Percentiles rank a stretch among this genome's conserved stretches.
Conservation (phyloP, 2,329 filamentous ascomycete genomes). For the Diaporthe citri region DNA sequence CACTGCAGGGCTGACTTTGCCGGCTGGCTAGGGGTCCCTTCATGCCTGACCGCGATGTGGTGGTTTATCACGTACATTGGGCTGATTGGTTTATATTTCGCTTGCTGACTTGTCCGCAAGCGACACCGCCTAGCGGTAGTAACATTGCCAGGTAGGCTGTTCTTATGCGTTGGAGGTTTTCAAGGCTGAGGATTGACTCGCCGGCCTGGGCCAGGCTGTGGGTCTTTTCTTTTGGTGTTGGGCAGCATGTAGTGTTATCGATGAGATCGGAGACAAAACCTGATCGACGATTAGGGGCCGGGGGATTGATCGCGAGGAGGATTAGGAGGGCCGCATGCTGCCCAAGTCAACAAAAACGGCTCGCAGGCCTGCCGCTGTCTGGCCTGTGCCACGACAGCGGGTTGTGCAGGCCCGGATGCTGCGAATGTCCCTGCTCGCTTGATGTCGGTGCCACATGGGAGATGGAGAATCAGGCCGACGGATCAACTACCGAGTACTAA, state of each 20-base stretch:
- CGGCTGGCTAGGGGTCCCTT: not conserved
- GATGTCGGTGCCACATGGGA: constrained; percentile 15
- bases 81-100: not conserved
- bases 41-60: not conserved
- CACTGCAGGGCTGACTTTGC: constrained; percentile 13
- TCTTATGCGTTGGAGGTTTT: constrained; percentile 21
- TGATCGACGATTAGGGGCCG: constrained; percentile 15
- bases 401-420: constrained; percentile 6
- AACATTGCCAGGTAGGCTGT: constrained; percentile 8
- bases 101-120: not conserved
- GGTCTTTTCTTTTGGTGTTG: not conserved
- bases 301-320: constrained; percentile 15
- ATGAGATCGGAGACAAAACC: constrained; percentile 15
- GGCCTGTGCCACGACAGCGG: constrained; percentile 30
- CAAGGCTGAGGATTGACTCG: constrained; percentile 29
- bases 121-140: constrained; percentile 21
- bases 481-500: constrained; percentile 8
- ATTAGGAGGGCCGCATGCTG: not conserved
- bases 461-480: constrained; percentile 4
- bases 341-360: not conserved
- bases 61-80: not conserved
- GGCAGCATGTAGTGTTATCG: not conserved
- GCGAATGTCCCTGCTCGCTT: constrained; percentile 20
- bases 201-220: not conserved
- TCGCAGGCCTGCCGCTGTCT: constrained; percentile 31